Conservation (phyloP, 208 protist genomes). For the Trypanosoma platydactyli region DNA sequence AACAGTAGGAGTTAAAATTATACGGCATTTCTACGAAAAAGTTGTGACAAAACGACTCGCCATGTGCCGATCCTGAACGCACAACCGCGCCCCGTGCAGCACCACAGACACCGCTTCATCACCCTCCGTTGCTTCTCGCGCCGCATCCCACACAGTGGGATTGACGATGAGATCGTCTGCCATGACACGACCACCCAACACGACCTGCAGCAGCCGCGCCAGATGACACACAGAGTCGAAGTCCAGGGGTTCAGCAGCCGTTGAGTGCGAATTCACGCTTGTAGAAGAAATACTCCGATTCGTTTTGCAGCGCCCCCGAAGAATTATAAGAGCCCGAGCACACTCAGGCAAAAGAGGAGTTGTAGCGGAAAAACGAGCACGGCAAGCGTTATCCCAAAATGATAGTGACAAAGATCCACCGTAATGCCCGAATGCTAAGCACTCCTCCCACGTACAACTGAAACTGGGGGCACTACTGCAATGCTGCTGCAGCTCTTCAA, state of each 20-base stretch:
- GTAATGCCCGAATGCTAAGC: slow-evolving; percentile 39
- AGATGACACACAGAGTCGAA: slow-evolving; percentile 14
- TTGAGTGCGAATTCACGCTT: neutral
- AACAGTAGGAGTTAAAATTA: neutral
- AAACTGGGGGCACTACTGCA: neutral
- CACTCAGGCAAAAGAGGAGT: neutral
- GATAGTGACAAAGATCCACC: slow-evolving; percentile 30
- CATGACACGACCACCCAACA: neutral
- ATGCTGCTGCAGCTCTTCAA: slow-evolving; percentile 19
- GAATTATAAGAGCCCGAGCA: slow-evolving; percentile 8
- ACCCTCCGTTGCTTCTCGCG: neutral
- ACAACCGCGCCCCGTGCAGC: slow-evolving; percentile 1
- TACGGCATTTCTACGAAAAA: neutral
- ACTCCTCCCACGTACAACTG: slow-evolving; percentile 36
- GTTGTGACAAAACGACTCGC: slow-evolving; percentile 4
- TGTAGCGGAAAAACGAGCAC: slow-evolving; percentile 8
- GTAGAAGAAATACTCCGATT: neutral
- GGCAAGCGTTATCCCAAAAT: slow-evolving; percentile 49
- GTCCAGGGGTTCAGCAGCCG: slow-evolving; percentile 1
- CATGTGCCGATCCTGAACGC: slow-evolving; percentile 4
- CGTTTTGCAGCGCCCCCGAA: slow-evolving; percentile 14
- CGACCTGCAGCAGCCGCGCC: slow-evolving; percentile 12
- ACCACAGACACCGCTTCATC: neutral
- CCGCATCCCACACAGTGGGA: slow-evolving; percentile 14
- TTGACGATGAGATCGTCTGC: slow-evolving; percentile 9